Conservation (phyloP, 2,329 filamentous ascomycete genomes). For the Cladosporium halotolerans region DNA sequence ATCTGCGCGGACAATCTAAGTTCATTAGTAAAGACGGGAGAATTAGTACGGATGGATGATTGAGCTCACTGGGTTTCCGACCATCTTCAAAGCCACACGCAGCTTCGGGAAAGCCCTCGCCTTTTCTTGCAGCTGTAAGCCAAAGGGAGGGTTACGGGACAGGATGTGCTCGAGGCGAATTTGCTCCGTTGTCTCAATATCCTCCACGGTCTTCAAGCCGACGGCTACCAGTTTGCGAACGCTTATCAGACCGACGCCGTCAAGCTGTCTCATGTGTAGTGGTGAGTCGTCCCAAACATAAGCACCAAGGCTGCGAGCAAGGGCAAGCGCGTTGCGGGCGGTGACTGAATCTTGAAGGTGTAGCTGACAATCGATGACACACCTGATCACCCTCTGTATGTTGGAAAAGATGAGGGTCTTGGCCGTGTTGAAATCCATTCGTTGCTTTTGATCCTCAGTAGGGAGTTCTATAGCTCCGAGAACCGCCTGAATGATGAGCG, state of each 20-base stretch:
- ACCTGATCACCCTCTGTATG: conserved; percentile 63
- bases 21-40: background rate
- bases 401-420: conserved; percentile 60
- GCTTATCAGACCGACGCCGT: conserved; percentile 68
- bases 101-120: conserved; percentile 67
- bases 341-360: conserved; percentile 58
- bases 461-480: conserved; percentile 62
- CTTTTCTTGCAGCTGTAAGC: conserved; percentile 59
- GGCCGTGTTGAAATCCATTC: conserved; percentile 54
- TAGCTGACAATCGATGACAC: conserved; percentile 68
- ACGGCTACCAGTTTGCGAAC: conserved; percentile 66
- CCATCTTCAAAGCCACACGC: conserved; percentile 48
- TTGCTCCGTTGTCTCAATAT: conserved; percentile 61
- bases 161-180: conserved; percentile 70
- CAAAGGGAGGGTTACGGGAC: conserved; percentile 77
- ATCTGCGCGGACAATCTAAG: conserved; percentile 26
- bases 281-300: conserved; percentile 76
- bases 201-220: conserved; percentile 65
- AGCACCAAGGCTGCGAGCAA: conserved; percentile 70
- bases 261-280: conserved; percentile 75
- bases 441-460: conserved; percentile 51
- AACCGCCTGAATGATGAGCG: conserved; percentile 68
- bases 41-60: too few species aligned
- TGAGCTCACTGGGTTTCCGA: conserved; percentile 41
- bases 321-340: conserved; percentile 63